These are phyloP conservation scores for Coprinopsis strossmayeri DNA, from an alignment of 768 basidiomycete species.

Conservation along the genomic window DNA sequence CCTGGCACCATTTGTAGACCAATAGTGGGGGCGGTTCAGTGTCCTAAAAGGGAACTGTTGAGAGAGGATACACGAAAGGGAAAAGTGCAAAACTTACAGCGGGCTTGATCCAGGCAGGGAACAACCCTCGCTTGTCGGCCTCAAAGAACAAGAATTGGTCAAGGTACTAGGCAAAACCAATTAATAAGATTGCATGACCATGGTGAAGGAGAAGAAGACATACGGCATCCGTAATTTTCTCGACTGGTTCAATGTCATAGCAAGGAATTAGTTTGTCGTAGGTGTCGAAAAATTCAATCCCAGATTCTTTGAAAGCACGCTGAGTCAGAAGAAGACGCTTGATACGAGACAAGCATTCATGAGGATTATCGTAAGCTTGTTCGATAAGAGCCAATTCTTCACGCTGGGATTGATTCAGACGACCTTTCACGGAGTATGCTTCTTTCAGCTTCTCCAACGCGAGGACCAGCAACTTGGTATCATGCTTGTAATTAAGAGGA, in stretches of 20 bases:
- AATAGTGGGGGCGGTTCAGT: slow-evolving; percentile 95
- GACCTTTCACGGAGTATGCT: slow-evolving; percentile 96
- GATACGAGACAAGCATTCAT: slow-evolving; percentile 97
- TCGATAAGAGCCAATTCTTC: slow-evolving; percentile 98
- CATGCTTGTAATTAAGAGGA: slow-evolving; percentile 97
- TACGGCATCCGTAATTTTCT: slow-evolving; percentile 98
- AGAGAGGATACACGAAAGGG: background rate
- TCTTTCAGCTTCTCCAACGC: slow-evolving; percentile 98
- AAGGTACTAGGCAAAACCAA: slow-evolving; percentile 53
- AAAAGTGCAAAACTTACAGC: slow-evolving; percentile 37
- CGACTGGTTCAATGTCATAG: slow-evolving; percentile 98
- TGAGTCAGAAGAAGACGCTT: slow-evolving; percentile 96
- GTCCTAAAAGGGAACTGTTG: slow-evolving; percentile 37
- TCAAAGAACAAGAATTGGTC: slow-evolving; percentile 99
- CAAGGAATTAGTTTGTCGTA: slow-evolving; percentile 98
- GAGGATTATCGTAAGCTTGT: slow-evolving; percentile 98
- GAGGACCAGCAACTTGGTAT: slow-evolving; percentile 94
- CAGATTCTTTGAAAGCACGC: slow-evolving; percentile 97
- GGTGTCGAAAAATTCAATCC: slow-evolving; percentile 95
- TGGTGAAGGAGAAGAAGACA: slow-evolving; percentile 20
- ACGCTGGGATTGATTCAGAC: slow-evolving; percentile 95
- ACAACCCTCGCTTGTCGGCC: slow-evolving; percentile 95
- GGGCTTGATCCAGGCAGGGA: slow-evolving; percentile 99
- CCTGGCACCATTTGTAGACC: slow-evolving; percentile 99
- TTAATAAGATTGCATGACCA: slow-evolving; percentile 4